A percentile compares a stretch with the other conserved stretches of the same genome.
Conservation (phyloP, 176 grass and related monocot genomes). For the Avena sativa region DNA sequence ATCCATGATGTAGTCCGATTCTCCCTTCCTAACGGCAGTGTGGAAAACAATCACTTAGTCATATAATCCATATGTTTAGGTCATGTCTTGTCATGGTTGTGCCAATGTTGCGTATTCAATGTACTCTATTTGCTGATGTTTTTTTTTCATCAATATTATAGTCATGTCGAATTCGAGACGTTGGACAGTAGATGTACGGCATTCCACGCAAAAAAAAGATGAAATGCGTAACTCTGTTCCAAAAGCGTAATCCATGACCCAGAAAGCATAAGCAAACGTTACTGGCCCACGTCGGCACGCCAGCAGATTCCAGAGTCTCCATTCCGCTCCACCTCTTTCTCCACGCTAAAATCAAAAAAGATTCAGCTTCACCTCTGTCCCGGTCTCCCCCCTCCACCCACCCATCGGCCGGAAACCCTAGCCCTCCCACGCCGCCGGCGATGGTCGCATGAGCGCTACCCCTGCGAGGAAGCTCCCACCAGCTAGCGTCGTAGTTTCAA, state of each 20-base stretch:
- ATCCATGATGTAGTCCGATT: too few relatives aligned
- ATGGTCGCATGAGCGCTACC: slow-evolving; percentile 57
- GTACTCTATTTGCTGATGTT: neutral
- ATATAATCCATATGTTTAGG: neutral
- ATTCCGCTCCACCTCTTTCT: neutral
- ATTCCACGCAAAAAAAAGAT: too few relatives aligned
- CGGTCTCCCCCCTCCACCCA: neutral
- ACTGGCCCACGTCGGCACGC: slow-evolving; percentile 6
- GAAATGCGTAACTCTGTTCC: too few relatives aligned
- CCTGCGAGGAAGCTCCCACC: slow-evolving; percentile 19
- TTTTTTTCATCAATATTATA: too few relatives aligned
- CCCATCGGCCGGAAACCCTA: slow-evolving; percentile 50
- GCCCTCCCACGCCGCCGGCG: slow-evolving; percentile 50
- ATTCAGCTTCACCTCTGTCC: slow-evolving; percentile 16
- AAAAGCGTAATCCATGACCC: too few relatives aligned
- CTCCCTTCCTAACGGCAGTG: too few relatives aligned
- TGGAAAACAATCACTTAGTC: too few relatives aligned
- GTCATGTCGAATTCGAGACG: too few relatives aligned
- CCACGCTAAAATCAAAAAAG: slow-evolving; percentile 25
- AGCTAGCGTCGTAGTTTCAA: slow-evolving; percentile 18
- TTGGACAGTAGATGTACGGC: too few relatives aligned
- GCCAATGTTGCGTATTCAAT: too few relatives aligned
- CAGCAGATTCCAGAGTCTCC: slow-evolving; percentile 25
- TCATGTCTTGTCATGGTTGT: neutral
- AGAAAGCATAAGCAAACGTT: too few relatives aligned